phyloP scores from a whole-genome alignment of 1,139 yeast genomes.

The Suhomyces bokatorum region DNA sequence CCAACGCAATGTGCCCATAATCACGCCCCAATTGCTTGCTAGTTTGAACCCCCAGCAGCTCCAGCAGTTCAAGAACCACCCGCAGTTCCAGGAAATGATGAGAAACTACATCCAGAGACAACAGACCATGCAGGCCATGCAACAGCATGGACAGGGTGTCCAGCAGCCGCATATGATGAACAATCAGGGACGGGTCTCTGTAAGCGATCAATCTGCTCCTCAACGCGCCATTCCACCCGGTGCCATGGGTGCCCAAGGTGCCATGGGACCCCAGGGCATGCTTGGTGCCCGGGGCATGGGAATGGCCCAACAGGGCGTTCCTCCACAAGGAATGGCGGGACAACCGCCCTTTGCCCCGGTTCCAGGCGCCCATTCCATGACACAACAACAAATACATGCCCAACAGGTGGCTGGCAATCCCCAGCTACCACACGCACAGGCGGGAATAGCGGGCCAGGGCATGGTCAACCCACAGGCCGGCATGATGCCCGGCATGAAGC shows the following conservation, averaged over 20 bases:
- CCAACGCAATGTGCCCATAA: conserved; percentile 25
- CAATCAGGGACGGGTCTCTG: conserved; percentile 3
- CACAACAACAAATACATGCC: conserved; percentile 15
- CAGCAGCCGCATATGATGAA: conserved; percentile 7
- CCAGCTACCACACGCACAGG: not conserved
- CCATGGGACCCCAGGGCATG: not conserved
- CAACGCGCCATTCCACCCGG: conserved; percentile 3
- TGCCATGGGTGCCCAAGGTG: conserved; percentile 1
- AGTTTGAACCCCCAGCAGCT: conserved; percentile 48
- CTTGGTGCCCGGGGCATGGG: conserved; percentile 1
- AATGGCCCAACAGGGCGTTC: conserved; percentile 1
- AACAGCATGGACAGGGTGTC: conserved; percentile 27
- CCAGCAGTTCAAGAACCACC: conserved; percentile 50
- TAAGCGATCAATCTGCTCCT: conserved; percentile 4
- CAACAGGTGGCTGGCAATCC: conserved; percentile 12
- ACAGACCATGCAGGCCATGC: conserved; percentile 37
- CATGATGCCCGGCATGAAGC: conserved; percentile 1
- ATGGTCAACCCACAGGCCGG: not conserved
- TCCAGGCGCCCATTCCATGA: conserved; percentile 6
- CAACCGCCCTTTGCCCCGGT: conserved; percentile 4
- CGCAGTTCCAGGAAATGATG: conserved; percentile 45
- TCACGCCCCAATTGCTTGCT: conserved; percentile 43
- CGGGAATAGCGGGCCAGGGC: not conserved
- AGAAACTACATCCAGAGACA: conserved; percentile 41
- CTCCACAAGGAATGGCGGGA: conserved; percentile 5